Percentiles rank a stretch among this genome's conserved stretches.
These are phyloP conservation scores for Acorus gramineus DNA, from an alignment of 106 monocot genomes.

Conservation along the genomic window DNA sequence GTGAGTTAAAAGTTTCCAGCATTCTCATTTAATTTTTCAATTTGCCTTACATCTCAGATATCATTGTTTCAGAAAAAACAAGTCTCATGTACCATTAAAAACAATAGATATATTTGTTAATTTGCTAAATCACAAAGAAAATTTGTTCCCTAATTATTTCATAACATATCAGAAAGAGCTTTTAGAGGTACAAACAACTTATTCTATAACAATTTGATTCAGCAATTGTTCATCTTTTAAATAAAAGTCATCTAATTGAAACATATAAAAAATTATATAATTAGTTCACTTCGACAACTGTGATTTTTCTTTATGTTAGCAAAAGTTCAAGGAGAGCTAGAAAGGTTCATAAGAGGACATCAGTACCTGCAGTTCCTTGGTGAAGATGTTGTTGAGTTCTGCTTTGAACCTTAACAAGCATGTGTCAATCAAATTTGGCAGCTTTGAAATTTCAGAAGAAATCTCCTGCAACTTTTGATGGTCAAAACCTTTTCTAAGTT, in stretches of 20 bases:
- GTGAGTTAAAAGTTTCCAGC: neutral
- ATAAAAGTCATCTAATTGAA: too few relatives aligned
- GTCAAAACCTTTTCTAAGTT: slow-evolving; percentile 37
- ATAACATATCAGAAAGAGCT: too few relatives aligned
- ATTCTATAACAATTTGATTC: too few relatives aligned
- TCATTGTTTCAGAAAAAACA: neutral
- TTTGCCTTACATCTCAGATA: neutral
- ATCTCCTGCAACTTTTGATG: slow-evolving; percentile 46
- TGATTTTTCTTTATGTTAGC: neutral
- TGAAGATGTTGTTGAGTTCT: slow-evolving; percentile 33
- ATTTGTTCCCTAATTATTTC: too few relatives aligned
- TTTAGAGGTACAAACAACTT: too few relatives aligned
- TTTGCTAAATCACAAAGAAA: too few relatives aligned
- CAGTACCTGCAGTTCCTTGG: slow-evolving; percentile 59
- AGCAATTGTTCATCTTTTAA: too few relatives aligned
- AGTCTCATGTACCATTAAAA: too few relatives aligned
- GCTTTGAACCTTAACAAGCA: slow-evolving; percentile 31
- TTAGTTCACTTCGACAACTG: neutral
- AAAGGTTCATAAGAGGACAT: too few relatives aligned
- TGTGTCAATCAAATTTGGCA: slow-evolving; percentile 52
- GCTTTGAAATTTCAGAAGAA: slow-evolving; percentile 28
- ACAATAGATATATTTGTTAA: too few relatives aligned
- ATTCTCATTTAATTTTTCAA: neutral
- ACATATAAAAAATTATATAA: neutral
- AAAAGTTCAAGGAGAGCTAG: neutral